Base-by-base conservation (phyloP, 2,329 filamentous ascomycete species). In the Fusarium dimerum region DNA sequence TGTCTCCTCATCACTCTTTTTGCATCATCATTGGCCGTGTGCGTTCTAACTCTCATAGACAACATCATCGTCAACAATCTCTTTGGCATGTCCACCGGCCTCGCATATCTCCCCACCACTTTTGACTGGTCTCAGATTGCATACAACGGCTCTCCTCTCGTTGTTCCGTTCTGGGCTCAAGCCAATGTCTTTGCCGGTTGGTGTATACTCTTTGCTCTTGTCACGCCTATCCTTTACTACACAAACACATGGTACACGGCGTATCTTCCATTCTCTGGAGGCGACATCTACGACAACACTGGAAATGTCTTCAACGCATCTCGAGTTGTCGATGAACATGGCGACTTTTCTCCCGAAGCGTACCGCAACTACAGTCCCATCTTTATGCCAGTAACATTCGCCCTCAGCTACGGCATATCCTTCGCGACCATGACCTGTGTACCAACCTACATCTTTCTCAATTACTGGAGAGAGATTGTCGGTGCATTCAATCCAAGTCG, bases 91-190 rank as follows among this genome's bases (percentile, higher is more conserved):
- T 48, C 55, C 1, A 57, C 55, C 2, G 55, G 55, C 2, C 34
- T 57, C 18, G 52, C 50, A 2, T 52, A 55, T 11, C 47, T 57
- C 3, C 55, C 55, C 3, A 20, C 51, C 1, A 55, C 55, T 1
- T 50, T 57, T 6, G 55, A 57, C 50, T 57, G 55, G 55, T 55
- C 53, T 1, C 55, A 57, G 13, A 47, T 57, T 18, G 55, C 52
- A 6, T 57, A 57, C 38, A 43, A 55, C 12, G 55, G 55, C 3
- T 55, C 55, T 1, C 55, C 55, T 5, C 53, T 57, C 0, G 52
- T 57, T 6, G 52, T 57, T 6, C 55, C 55, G 0, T 57, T 55
- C 11, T 57, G 55, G 55, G 55, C 55, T 1, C 53, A 55, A 15
- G 42, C 53, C 6, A 57, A 57, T 20, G 55, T 57, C 6, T 55